Base-by-base conservation (phyloP, 306 rosid genomes). In the Casuarina glauca region DNA sequence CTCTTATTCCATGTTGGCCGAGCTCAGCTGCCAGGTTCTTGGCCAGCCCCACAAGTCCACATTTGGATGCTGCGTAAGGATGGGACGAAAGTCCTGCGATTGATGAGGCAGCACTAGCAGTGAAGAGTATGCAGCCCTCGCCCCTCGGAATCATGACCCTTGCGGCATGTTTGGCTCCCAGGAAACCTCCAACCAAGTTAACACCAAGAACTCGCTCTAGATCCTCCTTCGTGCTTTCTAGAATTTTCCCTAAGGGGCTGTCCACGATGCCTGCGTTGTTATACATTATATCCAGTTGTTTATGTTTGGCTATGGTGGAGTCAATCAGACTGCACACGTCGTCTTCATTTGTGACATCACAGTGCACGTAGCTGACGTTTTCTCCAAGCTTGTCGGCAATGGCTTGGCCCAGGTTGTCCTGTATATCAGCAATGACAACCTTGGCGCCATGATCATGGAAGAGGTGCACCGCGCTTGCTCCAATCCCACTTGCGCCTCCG, bases 81-180 rank as follows among this genome's bases (percentile, higher is more conserved):
- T 83, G 86, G 3, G 80, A 51, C 9, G 80, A 76, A 3, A 83
- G 70, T 9, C 86, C 86, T 1, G 78, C 80, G 16, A 79, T 79
- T 5, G 32, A 35, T 1, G 83, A 45, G 6, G 81, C 26, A 0
- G 67, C 67, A 26, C 86, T 83, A 13, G 75, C n/a, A 1, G 86
- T 83, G 50, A 83, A 83, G 3, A 83, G 26, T 35, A 83, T 83
- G 78, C 83, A 75, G 1, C 86, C 86, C 1, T 48, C 75, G 39
- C 74, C 35, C 13, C 32, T 51, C 0, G 86, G 86, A 1, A 79
- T 49, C 86, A 83, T 83, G n/a, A 79, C 86, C 46, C 86, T 83
- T 5, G 70, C 61, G n/a, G 78, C 69, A 13, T 79, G 51, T 66
- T 79, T 79, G 20, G 63, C 72, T n/a, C 84, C 50, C 1, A 45